Evolutionary conservation across 2,329 filamentous ascomycete species (phyloP).

Genomic region (Pseudogymnoascus sp.): DNA sequence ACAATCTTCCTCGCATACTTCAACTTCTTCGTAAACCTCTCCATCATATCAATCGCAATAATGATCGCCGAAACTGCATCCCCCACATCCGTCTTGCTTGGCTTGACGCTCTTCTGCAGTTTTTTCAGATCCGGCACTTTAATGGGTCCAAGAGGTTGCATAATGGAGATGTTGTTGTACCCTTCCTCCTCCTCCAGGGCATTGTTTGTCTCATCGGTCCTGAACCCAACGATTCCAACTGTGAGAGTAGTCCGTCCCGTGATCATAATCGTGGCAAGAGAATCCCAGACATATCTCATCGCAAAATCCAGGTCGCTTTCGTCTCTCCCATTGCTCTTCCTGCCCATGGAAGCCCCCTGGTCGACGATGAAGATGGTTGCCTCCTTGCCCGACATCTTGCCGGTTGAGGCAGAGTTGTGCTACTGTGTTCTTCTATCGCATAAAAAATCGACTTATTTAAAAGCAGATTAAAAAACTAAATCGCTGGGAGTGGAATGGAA

Average conservation of each 20-base stretch:
- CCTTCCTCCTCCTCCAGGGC: conserved; percentile 59
- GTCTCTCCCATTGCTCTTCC: conserved; percentile 60
- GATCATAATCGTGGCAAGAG: conserved; percentile 66
- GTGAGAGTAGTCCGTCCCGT: conserved; percentile 63
- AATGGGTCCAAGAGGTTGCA: conserved; percentile 59
- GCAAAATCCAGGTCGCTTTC: conserved; percentile 83
- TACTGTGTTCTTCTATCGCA: not conserved
- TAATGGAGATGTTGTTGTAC: conserved; percentile 74
- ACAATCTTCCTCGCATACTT: conserved; percentile 77
- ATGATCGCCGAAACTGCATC: conserved; percentile 86
- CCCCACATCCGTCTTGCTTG: conserved; percentile 61
- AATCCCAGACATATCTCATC: conserved; percentile 93
- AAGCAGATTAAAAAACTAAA: not conserved
- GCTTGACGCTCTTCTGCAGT: conserved; percentile 56
- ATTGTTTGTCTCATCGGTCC: conserved; percentile 71
- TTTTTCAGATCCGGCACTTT: conserved; percentile 61
- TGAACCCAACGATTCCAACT: conserved; percentile 73
- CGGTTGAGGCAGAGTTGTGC: not conserved
- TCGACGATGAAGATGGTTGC: conserved; percentile 89
- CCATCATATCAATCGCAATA: conserved; percentile 80
- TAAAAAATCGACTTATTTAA: not conserved
- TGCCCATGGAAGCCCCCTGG: conserved; percentile 76
- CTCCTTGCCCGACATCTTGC: conserved; percentile 82
- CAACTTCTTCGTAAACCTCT: conserved; percentile 67
- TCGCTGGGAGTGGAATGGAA: not conserved